Evolutionary conservation across 495 filamentous ascomycete genomes (phyloP), one percentile per base, ranked within the genome.

Genomic region (Penicillium cinerascens): DNA sequence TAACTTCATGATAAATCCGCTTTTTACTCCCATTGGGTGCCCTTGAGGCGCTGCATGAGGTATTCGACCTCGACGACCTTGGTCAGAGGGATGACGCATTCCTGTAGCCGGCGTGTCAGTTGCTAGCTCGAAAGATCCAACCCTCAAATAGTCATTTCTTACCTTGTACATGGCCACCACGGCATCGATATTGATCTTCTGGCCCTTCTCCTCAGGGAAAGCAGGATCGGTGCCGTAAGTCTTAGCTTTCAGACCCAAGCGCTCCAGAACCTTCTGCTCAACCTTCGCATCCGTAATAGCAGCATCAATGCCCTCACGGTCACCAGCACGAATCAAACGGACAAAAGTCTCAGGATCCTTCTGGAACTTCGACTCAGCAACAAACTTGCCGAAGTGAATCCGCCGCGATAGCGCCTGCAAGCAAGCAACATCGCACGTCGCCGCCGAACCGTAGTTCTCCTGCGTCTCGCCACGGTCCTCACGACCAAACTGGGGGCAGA

Each of bases 51-150:
- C 68, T 97, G 89, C 87, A 97, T 95, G 38, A 99, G 77, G 61
- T 99, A 99, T 62, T 97, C 92, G 17, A 97, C 88, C 75, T 99
- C 95, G 25, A 99, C 92, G 54, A 91, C 85, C 69, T 97, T 99
- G 22, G 95, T 99, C 65, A 97, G 70, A 2, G 95, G 95, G 51
- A 99, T 99, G 47, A 99, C 91, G 68, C 86, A 89, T 65, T 95
- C 85, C 82, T 85, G 49, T n/a, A n/a, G 9, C 13, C 13, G 6
- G 29, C 29, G 11, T 33, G 29, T 33, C 10, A 33, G 11, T 29
- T 13, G 29, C 8, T 13, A 13, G 2, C 4, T 33, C 11, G 10
- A 10, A 33, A 29, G 11, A 10, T 13, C 1, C 10, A 17, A 23
- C 4, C 13, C 22, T 1, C 8, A 22, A 13, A 6, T 15, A 27